Conservation (phyloP, 495 filamentous ascomycete species). For the Aspergillus taichungensis region DNA sequence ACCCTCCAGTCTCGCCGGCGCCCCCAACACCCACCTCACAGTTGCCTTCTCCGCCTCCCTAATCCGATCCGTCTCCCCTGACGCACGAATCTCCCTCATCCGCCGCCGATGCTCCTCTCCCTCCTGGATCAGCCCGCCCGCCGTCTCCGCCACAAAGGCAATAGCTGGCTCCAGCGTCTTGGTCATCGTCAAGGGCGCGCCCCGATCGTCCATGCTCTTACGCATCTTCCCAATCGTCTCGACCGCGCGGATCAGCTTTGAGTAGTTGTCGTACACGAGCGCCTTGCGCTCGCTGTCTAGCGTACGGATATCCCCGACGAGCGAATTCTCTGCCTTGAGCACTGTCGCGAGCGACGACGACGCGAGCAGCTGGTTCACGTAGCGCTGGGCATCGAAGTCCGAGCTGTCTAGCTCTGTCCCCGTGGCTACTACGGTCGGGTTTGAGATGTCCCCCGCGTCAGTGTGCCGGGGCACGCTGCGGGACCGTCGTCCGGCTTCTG, state of each 20-base stretch:
- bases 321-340: constrained; percentile 49
- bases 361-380: constrained; percentile 36
- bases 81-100: constrained; percentile 27
- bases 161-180: constrained; percentile 69
- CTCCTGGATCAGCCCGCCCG: constrained; percentile 54
- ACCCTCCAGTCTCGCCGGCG: constrained; percentile 41
- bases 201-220: constrained; percentile 41
- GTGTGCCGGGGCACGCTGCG: constrained; percentile 33
- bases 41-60: constrained; percentile 51
- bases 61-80: constrained; percentile 24
- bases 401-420: constrained; percentile 41
- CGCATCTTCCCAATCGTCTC: constrained; percentile 77
- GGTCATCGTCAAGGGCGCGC: constrained; percentile 39
- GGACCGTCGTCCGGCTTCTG: constrained; percentile 16
- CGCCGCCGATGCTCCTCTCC: constrained; percentile 28
- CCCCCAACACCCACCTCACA: constrained; percentile 62
- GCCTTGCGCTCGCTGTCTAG: constrained; percentile 94
- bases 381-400: constrained; percentile 38
- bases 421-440: constrained; percentile 19
- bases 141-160: constrained; percentile 71
- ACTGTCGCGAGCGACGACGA: constrained; percentile 55
- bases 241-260: constrained; percentile 87
- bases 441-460: constrained; percentile 29
- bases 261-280: constrained; percentile 96
- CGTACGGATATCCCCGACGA: constrained; percentile 66